These are phyloP conservation scores for Flaveria sonorensis DNA, from an alignment of 129 eudicot species.

Conservation along the genomic window DNA sequence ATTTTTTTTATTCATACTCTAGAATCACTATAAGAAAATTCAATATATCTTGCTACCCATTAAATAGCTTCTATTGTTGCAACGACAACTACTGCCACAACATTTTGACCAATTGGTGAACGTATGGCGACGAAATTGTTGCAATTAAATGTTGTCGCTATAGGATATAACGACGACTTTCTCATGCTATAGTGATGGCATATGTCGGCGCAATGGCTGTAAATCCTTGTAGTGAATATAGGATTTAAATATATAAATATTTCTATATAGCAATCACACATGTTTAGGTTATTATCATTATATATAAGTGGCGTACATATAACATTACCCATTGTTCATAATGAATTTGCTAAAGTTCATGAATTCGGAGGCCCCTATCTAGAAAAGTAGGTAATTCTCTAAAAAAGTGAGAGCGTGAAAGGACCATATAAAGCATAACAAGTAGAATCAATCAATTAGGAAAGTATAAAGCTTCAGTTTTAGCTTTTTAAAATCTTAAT, in stretches of 20 bases:
- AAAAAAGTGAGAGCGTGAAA: constrained; percentile 28
- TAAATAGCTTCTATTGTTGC: too few species aligned
- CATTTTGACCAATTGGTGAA: too few species aligned
- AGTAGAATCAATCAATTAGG: constrained; percentile 32
- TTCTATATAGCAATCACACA: neutral
- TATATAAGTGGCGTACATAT: neutral
- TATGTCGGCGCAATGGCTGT: too few species aligned
- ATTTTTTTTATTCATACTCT: too few species aligned
- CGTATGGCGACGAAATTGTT: too few species aligned
- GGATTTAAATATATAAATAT: neutral
- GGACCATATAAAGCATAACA: constrained; percentile 34
- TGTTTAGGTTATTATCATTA: neutral
- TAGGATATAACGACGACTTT: too few species aligned
- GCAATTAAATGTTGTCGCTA: too few species aligned
- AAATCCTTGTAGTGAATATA: neutral
- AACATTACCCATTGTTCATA: neutral
- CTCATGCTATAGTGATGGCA: too few species aligned
- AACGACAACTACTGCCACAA: too few species aligned
- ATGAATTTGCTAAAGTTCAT: neutral
- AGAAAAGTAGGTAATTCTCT: constrained; percentile 20
- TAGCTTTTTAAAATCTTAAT: constrained; percentile 34
- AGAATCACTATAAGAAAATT: too few species aligned
- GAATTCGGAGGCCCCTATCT: constrained; percentile 9
- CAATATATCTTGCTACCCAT: too few species aligned
- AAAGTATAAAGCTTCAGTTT: constrained; percentile 32